Evolutionary conservation across 352 stramenopile genomes (phyloP).

Genomic region (Phytophthora brassicae): DNA sequence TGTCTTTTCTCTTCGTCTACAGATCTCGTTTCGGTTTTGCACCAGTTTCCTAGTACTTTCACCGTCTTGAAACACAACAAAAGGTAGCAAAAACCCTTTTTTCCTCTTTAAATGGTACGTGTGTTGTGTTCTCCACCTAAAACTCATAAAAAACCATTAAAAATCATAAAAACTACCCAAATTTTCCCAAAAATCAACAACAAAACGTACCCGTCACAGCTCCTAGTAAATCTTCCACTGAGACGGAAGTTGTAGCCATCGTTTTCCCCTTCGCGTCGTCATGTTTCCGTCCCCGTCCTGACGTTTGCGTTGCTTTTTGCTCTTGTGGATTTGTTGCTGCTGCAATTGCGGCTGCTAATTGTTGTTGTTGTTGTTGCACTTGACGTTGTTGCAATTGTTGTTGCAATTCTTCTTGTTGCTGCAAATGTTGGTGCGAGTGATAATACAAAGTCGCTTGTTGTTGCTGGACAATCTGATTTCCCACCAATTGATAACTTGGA

Average conservation of each 20-base stretch:
- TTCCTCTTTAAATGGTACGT: conserved; percentile 29
- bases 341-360: conserved; percentile 42
- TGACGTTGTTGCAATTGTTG: conserved; percentile 48
- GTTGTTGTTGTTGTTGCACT: conserved; percentile 46
- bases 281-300: conserved; percentile 37
- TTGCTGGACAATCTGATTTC: conserved; percentile 60
- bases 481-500: conserved; percentile 63
- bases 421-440: conserved; percentile 46
- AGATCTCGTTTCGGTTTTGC: conserved; percentile 1
- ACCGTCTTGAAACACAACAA: conserved; percentile 7
- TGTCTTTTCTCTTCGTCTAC: conserved; percentile 9
- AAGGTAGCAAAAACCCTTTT: conserved; percentile 28
- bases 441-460: conserved; percentile 72
- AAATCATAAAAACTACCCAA: too few species aligned
- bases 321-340: conserved; percentile 37
- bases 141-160: too few species aligned
- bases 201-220: conserved; percentile 21
- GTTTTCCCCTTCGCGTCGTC: conserved; percentile 29
- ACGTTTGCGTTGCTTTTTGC: conserved; percentile 25
- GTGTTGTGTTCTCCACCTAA: conserved; percentile 27
- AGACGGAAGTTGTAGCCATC: conserved; percentile 24
- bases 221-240: conserved; percentile 38
- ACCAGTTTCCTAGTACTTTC: conserved; percentile 1
- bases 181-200: too few species aligned
- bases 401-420: conserved; percentile 52